Percentiles rank a stretch among this genome's conserved stretches.
Conservation (phyloP, 805 yeast species). For the Debaryomyces prosopidis region DNA sequence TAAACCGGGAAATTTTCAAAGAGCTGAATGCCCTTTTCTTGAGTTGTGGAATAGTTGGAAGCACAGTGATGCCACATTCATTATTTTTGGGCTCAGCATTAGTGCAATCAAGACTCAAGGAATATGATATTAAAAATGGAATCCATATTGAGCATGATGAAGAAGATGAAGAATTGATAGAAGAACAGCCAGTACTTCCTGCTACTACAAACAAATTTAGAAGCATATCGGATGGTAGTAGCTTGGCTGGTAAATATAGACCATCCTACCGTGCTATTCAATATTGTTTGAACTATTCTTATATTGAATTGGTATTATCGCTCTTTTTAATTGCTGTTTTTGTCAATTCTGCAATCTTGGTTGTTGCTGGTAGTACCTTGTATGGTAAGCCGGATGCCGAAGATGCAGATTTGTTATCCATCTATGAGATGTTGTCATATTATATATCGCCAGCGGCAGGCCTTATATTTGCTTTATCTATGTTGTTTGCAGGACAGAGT, state of each 20-base stretch:
- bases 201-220: slow-evolving; percentile 16
- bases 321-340: slow-evolving; percentile 44
- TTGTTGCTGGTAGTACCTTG: slow-evolving; percentile 45
- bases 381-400: slow-evolving; percentile 45
- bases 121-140: slow-evolving; percentile 38
- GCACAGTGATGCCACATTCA: slow-evolving; percentile 50
- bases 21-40: slow-evolving; percentile 47
- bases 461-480: slow-evolving; percentile 43
- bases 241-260: slow-evolving; percentile 32
- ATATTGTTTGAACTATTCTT: slow-evolving; percentile 41
- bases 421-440: slow-evolving; percentile 43
- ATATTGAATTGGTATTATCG: slow-evolving; percentile 40
- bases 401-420: slow-evolving; percentile 46
- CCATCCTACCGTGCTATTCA: slow-evolving; percentile 44
- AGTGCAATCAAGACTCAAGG: slow-evolving; percentile 45
- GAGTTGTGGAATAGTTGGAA: slow-evolving; percentile 47
- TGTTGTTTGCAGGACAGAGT: slow-evolving; percentile 48
- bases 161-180: slow-evolving; percentile 1
- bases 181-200: slow-evolving; percentile 12
- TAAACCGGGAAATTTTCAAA: slow-evolving; percentile 38
- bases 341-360: slow-evolving; percentile 45
- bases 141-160: slow-evolving; percentile 9
- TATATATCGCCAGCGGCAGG: slow-evolving; percentile 49
- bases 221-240: slow-evolving; percentile 27
- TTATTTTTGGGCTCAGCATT: slow-evolving; percentile 45